These are phyloP conservation scores for Amanita rubescens DNA, from an alignment of 768 basidiomycete genomes.

Conservation along the genomic window DNA sequence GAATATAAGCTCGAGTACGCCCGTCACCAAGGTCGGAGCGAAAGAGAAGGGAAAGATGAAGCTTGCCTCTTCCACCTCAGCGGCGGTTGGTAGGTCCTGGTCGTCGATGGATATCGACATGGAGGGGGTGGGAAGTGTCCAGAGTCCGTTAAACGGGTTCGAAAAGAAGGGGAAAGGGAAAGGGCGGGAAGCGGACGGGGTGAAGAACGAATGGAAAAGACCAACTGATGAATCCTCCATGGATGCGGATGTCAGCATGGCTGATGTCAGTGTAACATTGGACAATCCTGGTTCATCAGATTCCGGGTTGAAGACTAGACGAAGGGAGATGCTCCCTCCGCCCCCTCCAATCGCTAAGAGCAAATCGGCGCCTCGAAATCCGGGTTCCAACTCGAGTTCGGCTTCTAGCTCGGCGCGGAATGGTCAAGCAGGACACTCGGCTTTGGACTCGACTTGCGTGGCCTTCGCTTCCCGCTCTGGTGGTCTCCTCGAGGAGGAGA, in stretches of 20 bases:
- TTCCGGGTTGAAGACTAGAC: background rate
- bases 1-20: background rate
- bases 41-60: background rate
- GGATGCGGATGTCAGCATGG: constrained; percentile 6
- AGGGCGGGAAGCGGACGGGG: background rate
- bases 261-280: background rate
- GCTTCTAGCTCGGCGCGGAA: background rate
- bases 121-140: background rate
- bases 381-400: background rate
- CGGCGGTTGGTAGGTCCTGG: background rate
- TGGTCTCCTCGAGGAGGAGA: background rate
- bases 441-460: background rate
- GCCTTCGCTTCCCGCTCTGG: background rate
- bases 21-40: background rate
- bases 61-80: background rate
- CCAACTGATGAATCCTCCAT: background rate
- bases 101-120: constrained; percentile 1
- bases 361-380: background rate
- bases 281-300: background rate
- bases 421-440: background rate
- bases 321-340: background rate
- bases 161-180: background rate
- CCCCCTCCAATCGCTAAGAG: background rate
- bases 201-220: background rate
- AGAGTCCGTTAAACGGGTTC: background rate